Percentiles rank a stretch among this genome's conserved stretches.
phyloP scores from a whole-genome alignment of 2,329 filamentous ascomycete species.

The Hirsutella thompsonii region DNA sequence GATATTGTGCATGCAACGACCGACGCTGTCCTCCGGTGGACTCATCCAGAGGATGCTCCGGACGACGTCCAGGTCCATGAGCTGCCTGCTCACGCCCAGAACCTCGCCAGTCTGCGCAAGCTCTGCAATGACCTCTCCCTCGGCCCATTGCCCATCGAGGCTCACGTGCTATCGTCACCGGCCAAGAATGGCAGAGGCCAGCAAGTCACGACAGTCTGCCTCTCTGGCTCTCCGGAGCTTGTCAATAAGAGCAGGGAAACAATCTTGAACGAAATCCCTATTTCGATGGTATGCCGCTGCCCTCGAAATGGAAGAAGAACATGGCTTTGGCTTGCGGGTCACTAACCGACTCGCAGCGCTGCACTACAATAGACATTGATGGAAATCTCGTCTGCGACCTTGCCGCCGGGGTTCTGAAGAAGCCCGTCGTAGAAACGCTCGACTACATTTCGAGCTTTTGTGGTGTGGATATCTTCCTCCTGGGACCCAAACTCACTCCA shows the following conservation, averaged over 20 bases:
- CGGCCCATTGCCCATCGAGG: constrained; percentile 59
- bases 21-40: constrained; percentile 83
- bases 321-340: background rate
- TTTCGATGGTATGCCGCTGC: constrained; percentile 57
- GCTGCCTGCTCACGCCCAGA: constrained; percentile 81
- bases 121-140: constrained; percentile 75
- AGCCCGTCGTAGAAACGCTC: constrained; percentile 68
- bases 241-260: constrained; percentile 84
- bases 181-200: constrained; percentile 57
- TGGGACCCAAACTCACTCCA: constrained; percentile 77
- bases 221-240: constrained; percentile 75
- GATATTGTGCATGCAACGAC: constrained; percentile 88
- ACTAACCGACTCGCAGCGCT: constrained; percentile 39
- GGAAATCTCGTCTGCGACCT: constrained; percentile 77
- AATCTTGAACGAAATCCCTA: constrained; percentile 82
- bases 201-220: constrained; percentile 75
- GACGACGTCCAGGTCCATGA: constrained; percentile 78
- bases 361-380: constrained; percentile 86
- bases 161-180: constrained; percentile 70
- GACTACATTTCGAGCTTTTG: constrained; percentile 80
- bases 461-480: constrained; percentile 90
- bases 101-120: constrained; percentile 65
- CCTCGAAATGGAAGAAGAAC: background rate
- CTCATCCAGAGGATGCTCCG: constrained; percentile 74
- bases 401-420: constrained; percentile 53